A percentile compares a stretch with the other conserved stretches of the same genome.
phyloP scores from a whole-genome alignment of 2,329 filamentous ascomycete genomes.

The Penicillium sp. region DNA sequence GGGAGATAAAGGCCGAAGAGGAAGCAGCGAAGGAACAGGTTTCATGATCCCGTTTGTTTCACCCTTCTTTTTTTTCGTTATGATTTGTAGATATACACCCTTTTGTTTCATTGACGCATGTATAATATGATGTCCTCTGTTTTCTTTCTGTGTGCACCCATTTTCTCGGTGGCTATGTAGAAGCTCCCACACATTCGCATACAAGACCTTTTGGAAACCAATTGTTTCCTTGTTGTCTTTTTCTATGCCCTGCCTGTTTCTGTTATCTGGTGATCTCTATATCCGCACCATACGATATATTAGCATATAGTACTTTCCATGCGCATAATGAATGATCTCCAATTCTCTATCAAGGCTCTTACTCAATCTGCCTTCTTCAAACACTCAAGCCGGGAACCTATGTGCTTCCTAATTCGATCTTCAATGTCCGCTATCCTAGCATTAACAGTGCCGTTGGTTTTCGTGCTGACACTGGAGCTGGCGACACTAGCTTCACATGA shows the following conservation, averaged over 20 bases:
- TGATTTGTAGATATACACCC: slow-evolving; percentile 15
- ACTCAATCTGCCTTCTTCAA: neutral
- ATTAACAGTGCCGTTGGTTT: neutral
- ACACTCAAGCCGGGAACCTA: neutral
- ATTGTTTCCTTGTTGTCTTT: neutral
- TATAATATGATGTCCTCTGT: slow-evolving; percentile 11
- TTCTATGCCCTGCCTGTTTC: neutral
- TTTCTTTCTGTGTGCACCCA: neutral
- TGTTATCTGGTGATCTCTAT: too few species aligned
- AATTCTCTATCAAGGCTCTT: neutral
- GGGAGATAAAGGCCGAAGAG: slow-evolving; percentile 44
- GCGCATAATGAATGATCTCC: neutral
- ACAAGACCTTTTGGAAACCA: neutral
- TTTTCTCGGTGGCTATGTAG: neutral
- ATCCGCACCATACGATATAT: neutral
- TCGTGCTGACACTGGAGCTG: neutral
- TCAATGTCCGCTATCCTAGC: slow-evolving; percentile 4
- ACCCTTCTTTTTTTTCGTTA: slow-evolving; percentile 7
- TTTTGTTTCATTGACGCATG: slow-evolving; percentile 2
- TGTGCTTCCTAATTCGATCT: neutral
- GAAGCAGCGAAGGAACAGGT: slow-evolving; percentile 34
- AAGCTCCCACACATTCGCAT: neutral
- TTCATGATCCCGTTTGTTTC: slow-evolving; percentile 11
- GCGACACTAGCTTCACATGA: neutral
- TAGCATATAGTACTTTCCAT: neutral